Evolutionary conservation across 345 rosid genomes (phyloP), one percentile per base, ranked within the genome.

Genomic region (Geranium rotundifolium): DNA sequence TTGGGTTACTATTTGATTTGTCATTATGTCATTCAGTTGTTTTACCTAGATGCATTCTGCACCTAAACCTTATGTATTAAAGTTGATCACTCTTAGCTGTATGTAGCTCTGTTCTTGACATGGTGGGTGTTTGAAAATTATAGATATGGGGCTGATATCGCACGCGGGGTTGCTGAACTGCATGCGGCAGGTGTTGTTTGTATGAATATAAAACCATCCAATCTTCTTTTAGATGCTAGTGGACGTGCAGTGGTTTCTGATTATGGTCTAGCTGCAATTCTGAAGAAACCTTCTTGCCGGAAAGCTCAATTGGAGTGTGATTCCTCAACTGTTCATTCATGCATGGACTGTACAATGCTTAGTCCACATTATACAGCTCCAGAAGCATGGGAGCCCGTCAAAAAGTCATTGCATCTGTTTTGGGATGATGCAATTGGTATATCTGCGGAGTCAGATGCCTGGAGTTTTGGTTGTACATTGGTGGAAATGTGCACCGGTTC

Each of bases 401-500:
- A 85, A 79, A 92, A 92, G 77, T 76, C 95, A 1, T 65, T 87
- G 73, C 81, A 87, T 76, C 77, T 86, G 49, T 92, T 93, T 74
- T 90, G 97, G 96, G 97, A 88, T 72, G 99, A 88, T 73, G 90
- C 88, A 60, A 80, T 83, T 30, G 97, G 90, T 64, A 85, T 90
- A 75, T 90, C 95, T 54, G 78, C 79, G 30, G 96, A 90, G 68
- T 89, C 99, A 23, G 99, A 93, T 83, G 96, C 99, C 54, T 93
- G 97, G 99, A 90, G 97, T 79, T 93, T 93, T 77, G 97, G 97
- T 68, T 93, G 99, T 73, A 88, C 99, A 50, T 78, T 93, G 80
- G 96, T 93, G 69, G 97, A 93, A 76, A 93, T 93, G 97, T 93
- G 99, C 86, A 93, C 99, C 57, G 99, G 97, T 66, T 88, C 90